phyloP scores from a whole-genome alignment of 2,329 filamentous ascomycete species.

The Pleurostoma richardsiae region DNA sequence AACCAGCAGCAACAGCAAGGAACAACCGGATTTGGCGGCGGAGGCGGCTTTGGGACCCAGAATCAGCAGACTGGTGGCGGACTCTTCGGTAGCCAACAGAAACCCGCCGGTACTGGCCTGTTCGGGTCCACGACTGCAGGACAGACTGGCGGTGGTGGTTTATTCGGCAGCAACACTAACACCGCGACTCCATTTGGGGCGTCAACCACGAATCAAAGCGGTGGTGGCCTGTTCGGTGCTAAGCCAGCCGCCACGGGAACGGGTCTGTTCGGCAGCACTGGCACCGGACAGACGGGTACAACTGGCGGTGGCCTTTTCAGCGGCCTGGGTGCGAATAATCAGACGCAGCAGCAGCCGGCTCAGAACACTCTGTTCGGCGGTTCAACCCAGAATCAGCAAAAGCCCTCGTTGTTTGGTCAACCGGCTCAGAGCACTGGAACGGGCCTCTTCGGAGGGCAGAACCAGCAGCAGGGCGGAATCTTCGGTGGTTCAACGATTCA shows the following conservation, averaged over 20 bases:
- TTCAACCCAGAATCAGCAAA: slow-evolving; percentile 46
- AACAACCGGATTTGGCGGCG: slow-evolving; percentile 17
- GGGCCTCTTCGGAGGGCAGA: slow-evolving; percentile 50
- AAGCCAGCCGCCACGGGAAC: slow-evolving; percentile 33
- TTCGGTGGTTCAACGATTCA: slow-evolving; percentile 42
- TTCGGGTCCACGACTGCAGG: slow-evolving; percentile 26
- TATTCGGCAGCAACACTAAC: slow-evolving; percentile 32
- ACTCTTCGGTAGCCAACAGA: slow-evolving; percentile 16
- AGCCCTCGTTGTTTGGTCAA: slow-evolving; percentile 50
- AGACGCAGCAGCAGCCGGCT: slow-evolving; percentile 29
- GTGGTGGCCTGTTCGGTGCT: slow-evolving; percentile 35
- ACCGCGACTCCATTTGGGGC: slow-evolving; percentile 16
- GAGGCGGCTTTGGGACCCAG: slow-evolving; percentile 32
- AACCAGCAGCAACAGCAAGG: slow-evolving; percentile 19
- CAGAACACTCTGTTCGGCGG: slow-evolving; percentile 43
- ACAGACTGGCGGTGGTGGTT: slow-evolving; percentile 23
- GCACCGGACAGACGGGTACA: slow-evolving; percentile 25
- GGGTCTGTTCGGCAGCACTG: slow-evolving; percentile 42
- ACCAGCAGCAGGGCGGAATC: slow-evolving; percentile 37
- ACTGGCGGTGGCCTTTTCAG: slow-evolving; percentile 49
- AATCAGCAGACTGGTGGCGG: slow-evolving; percentile 24
- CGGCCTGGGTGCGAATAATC: slow-evolving; percentile 21
- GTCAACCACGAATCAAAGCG: slow-evolving; percentile 12
- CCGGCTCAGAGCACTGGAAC: slow-evolving; percentile 35
- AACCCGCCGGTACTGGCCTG: slow-evolving; percentile 16